These are phyloP conservation scores for Porpolomopsis calyptriformis DNA, from an alignment of 768 basidiomycete species.

Conservation along the genomic window DNA sequence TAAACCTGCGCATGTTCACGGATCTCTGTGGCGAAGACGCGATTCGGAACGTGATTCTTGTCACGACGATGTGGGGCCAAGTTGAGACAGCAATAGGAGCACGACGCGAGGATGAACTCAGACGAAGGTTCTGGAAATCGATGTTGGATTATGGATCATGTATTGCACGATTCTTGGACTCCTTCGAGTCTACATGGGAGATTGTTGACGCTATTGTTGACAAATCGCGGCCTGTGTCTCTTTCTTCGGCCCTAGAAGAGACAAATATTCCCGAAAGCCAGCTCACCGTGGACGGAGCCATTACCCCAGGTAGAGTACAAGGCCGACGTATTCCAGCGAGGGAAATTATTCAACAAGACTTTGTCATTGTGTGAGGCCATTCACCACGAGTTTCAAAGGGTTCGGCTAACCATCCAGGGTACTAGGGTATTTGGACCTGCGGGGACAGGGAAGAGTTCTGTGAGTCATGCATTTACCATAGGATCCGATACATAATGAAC, in stretches of 20 bases:
- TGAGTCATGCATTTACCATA: constrained; percentile 2
- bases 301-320: not conserved
- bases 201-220: not conserved
- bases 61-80: constrained; percentile 23
- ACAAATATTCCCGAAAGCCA: too few relatives aligned
- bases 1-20: constrained; percentile 19
- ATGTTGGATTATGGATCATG: not conserved
- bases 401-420: not conserved
- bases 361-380: constrained; percentile 8
- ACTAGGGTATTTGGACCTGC: constrained; percentile 9
- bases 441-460: constrained; percentile 10
- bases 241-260: too few relatives aligned
- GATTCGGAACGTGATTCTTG: constrained; percentile 19
- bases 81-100: not conserved
- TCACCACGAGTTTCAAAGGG: not conserved
- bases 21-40: constrained; percentile 15
- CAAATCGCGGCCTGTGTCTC: not conserved
- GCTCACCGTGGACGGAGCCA: too few relatives aligned
- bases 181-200: constrained; percentile 1
- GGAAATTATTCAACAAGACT: constrained; percentile 1
- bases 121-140: not conserved
- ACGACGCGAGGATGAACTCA: constrained; percentile 3
- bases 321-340: not conserved
- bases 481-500: not conserved
- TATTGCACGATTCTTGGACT: not conserved